Conservation (phyloP, 345 rosid genomes). For the Populus euphratica region DNA sequence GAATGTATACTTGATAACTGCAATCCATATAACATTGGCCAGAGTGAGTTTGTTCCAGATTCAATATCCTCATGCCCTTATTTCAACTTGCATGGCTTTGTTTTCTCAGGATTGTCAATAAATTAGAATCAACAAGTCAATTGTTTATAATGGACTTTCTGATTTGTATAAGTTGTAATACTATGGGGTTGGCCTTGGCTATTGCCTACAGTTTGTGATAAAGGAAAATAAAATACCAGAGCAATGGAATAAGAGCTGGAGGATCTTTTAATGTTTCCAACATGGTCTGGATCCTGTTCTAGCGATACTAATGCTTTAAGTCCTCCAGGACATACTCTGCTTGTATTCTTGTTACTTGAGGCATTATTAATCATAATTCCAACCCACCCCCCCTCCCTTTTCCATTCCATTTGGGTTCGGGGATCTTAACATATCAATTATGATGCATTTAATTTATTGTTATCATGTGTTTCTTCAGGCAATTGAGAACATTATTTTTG, state of each 20-base stretch:
- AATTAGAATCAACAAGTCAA: neutral
- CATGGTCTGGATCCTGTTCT: neutral
- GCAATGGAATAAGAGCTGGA: neutral
- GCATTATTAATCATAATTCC: neutral
- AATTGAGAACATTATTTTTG: conserved; percentile 62
- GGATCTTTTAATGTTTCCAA: neutral
- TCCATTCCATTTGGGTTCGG: neutral
- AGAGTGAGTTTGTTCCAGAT: neutral
- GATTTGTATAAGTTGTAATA: neutral
- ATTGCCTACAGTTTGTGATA: neutral
- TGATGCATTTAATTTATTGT: neutral
- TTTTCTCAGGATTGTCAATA: neutral
- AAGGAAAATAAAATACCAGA: neutral
- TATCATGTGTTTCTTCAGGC: conserved; percentile 42
- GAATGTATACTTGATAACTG: neutral
- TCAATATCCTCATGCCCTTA: neutral
- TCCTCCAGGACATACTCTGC: neutral
- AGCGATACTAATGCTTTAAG: neutral
- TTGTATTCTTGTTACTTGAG: neutral
- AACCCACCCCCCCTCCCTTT: neutral
- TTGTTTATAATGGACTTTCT: neutral
- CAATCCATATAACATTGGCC: neutral
- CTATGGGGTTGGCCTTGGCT: neutral
- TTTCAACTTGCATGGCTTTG: neutral
- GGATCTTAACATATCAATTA: neutral